Percentiles rank a stretch among this genome's conserved stretches.
These are phyloP conservation scores for Jimgerdemannia flammicorona DNA, from an alignment of 192 early-diverging fungal genomes.

Conservation along the genomic window DNA sequence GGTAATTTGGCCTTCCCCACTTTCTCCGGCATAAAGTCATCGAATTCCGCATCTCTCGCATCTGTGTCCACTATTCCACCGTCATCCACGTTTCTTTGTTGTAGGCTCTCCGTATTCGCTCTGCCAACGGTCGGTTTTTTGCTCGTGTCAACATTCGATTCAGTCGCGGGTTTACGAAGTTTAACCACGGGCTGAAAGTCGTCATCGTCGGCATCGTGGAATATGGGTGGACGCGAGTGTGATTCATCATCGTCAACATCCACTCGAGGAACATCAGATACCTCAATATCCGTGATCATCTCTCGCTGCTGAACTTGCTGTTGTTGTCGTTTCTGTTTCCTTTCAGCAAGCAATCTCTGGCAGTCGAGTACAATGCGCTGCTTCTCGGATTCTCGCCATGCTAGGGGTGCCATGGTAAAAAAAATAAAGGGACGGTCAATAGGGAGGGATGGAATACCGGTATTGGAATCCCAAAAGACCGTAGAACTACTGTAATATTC, in stretches of 20 bases:
- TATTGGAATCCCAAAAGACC: background rate
- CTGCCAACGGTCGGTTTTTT: background rate
- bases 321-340: background rate
- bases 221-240: background rate
- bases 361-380: background rate
- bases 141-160: background rate
- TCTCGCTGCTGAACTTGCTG: background rate
- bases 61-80: background rate
- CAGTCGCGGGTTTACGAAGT: background rate
- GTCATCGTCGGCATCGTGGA: background rate
- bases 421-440: background rate
- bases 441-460: background rate
- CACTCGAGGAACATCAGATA: background rate
- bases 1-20: background rate
- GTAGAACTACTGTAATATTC: slow-evolving; percentile 3
- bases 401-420: background rate
- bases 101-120: background rate
- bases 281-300: background rate
- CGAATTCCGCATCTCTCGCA: background rate
- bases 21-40: slow-evolving; percentile 3
- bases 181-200: background rate
- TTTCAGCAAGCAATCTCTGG: background rate
- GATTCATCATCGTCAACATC: background rate
- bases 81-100: background rate
- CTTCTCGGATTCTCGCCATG: slow-evolving; percentile 15